Evolutionary conservation across 108 stramenopile genomes (phyloP).

Genomic region (Skeletonema costatum): DNA sequence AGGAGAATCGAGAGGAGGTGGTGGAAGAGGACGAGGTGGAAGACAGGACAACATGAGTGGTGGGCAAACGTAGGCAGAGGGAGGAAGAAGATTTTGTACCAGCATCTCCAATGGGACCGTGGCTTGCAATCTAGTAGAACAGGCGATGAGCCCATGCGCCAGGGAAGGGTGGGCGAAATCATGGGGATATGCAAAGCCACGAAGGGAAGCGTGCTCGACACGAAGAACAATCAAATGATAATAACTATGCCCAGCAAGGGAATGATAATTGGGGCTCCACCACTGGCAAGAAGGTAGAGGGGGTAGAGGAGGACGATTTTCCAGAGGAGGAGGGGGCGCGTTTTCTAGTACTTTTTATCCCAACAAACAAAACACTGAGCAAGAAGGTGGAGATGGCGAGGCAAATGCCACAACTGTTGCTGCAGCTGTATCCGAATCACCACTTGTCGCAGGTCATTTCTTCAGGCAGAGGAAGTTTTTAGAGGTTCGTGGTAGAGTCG

Average conservation of each 20-base stretch:
- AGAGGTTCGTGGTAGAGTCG: constrained; percentile 47
- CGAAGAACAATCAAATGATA: constrained; percentile 5
- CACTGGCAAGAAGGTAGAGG: constrained; percentile 33
- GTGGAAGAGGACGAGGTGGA: constrained; percentile 11
- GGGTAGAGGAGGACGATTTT: constrained; percentile 16
- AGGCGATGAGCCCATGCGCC: neutral
- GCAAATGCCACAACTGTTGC: constrained; percentile 50
- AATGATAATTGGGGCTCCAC: constrained; percentile 15
- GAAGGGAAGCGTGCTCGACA: constrained; percentile 33
- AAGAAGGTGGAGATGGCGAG: constrained; percentile 14
- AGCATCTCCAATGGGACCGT: neutral
- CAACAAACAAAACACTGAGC: constrained; percentile 8
- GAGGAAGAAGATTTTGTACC: constrained; percentile 23
- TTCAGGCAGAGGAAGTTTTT: constrained; percentile 11
- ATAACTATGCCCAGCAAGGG: neutral
- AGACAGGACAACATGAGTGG: neutral
- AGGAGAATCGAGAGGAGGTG: neutral
- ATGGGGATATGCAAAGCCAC: constrained; percentile 5
- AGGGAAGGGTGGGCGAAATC: constrained; percentile 1
- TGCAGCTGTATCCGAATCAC: constrained; percentile 52
- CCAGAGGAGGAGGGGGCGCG: constrained; percentile 24
- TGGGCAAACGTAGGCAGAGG: constrained; percentile 17
- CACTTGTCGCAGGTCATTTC: constrained; percentile 42
- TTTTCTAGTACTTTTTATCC: constrained; percentile 1
- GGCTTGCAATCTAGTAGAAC: constrained; percentile 6